These are phyloP conservation scores for Pecoramyces ruminantium DNA, from an alignment of 192 early-diverging fungal species.

Conservation along the genomic window DNA sequence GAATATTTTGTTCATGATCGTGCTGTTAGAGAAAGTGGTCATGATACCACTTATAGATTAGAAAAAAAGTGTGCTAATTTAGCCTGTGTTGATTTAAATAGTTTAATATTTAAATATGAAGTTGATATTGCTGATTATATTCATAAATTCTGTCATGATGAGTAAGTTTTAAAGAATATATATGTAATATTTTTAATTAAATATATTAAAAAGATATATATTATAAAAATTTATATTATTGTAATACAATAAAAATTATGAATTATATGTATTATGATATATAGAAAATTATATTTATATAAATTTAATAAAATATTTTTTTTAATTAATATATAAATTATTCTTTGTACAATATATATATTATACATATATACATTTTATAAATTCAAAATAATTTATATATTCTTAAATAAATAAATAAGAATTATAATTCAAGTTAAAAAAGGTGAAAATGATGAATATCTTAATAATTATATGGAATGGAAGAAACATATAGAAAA, in stretches of 20 bases:
- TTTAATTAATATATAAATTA: too few species aligned
- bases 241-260: too few species aligned
- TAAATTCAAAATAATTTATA: too few species aligned
- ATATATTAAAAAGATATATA: too few species aligned
- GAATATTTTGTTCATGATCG: conserved; percentile 94
- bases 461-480: neutral
- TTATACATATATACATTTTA: too few species aligned
- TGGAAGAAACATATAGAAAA: neutral
- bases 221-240: too few species aligned
- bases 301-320: too few species aligned
- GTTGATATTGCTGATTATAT: conserved; percentile 69
- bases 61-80: conserved; percentile 80
- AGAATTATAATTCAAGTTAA: neutral
- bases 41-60: conserved; percentile 89
- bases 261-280: too few species aligned
- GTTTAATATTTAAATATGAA: conserved; percentile 91
- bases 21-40: conserved; percentile 86
- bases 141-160: conserved; percentile 1
- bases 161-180: neutral
- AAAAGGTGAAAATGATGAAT: neutral
- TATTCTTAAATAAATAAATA: neutral
- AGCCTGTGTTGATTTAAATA: conserved; percentile 85
- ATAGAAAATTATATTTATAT: too few species aligned
- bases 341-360: too few species aligned
- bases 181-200: too few species aligned